A percentile compares a stretch with the other conserved stretches of the same genome.
Evolutionary conservation across 2,329 filamentous ascomycete species (phyloP).

Genomic region (Sphaceloma murrayae): DNA sequence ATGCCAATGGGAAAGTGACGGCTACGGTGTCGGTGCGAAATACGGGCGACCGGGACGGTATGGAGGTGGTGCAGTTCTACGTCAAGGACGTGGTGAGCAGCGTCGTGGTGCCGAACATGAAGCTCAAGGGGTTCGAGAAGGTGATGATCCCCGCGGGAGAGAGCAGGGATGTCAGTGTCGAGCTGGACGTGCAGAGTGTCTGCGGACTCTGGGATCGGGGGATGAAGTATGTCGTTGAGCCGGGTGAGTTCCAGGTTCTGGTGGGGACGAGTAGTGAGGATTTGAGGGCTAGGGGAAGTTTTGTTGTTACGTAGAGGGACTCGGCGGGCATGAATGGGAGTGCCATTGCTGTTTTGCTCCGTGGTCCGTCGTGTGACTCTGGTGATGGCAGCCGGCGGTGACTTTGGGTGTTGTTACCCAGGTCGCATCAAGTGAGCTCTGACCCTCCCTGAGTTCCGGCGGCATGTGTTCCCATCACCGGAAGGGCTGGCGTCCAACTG

Average conservation of each 20-base stretch:
- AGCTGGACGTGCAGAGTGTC: slow-evolving; percentile 42
- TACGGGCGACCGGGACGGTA: slow-evolving; percentile 45
- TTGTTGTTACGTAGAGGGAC: slow-evolving; percentile 40
- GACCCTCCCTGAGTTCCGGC: too few species aligned
- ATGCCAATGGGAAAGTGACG: slow-evolving; percentile 45
- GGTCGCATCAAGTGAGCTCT: too few species aligned
- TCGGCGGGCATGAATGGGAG: background rate
- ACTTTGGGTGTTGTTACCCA: too few species aligned
- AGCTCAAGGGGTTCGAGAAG: slow-evolving; percentile 60
- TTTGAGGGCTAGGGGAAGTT: slow-evolving; percentile 46
- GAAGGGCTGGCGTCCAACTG: too few species aligned
- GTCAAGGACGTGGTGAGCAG: slow-evolving; percentile 53
- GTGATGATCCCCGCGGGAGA: slow-evolving; percentile 51
- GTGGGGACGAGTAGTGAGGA: slow-evolving; percentile 52
- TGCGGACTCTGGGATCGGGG: slow-evolving; percentile 46
- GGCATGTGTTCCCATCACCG: too few species aligned
- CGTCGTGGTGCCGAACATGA: slow-evolving; percentile 55
- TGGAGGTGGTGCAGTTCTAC: slow-evolving; percentile 61
- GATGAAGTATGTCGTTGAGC: slow-evolving; percentile 67
- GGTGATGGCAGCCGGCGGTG: too few species aligned
- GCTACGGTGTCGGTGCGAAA: slow-evolving; percentile 56
- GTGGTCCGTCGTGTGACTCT: too few species aligned
- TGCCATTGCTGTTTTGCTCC: too few species aligned
- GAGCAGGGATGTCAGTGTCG: slow-evolving; percentile 45
- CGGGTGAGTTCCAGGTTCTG: slow-evolving; percentile 54